Conservation (phyloP, 805 yeast genomes). For the Sugiyamaella lignohabitans region DNA sequence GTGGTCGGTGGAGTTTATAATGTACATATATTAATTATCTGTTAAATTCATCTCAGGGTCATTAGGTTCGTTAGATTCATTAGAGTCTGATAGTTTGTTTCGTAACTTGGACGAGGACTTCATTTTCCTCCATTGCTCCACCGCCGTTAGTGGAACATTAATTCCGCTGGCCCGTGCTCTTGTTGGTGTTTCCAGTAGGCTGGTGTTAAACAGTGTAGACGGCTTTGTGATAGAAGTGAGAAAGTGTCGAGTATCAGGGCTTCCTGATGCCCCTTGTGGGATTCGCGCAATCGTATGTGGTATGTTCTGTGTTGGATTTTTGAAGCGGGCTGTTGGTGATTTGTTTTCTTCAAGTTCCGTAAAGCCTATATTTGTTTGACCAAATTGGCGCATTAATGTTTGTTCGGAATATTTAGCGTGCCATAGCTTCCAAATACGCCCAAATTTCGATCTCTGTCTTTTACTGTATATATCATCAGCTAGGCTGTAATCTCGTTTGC, state of each 20-base stretch:
- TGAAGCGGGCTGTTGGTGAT: background rate
- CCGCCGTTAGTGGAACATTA: conserved; percentile 13
- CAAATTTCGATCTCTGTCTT: conserved; percentile 10
- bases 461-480: conserved; percentile 17
- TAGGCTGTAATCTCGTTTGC: conserved; percentile 15
- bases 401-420: conserved; percentile 5
- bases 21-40: too few species aligned
- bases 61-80: too few species aligned
- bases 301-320: too few species aligned
- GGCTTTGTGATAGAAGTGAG: background rate
- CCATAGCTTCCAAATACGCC: conserved; percentile 20
- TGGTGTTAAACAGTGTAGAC: background rate
- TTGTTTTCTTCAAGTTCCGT: too few species aligned
- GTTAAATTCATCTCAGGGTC: too few species aligned
- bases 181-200: conserved; percentile 16
- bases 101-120: too few species aligned
- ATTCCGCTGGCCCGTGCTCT: conserved; percentile 14
- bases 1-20: too few species aligned
- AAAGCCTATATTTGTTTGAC: background rate
- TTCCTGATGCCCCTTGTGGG: background rate
- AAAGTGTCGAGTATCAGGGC: background rate
- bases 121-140: conserved; percentile 19
- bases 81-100: too few species aligned
- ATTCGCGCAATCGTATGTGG: background rate
- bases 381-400: background rate